Base-by-base conservation (phyloP, 106 monocot species). In the Dendrobium catenatum region DNA sequence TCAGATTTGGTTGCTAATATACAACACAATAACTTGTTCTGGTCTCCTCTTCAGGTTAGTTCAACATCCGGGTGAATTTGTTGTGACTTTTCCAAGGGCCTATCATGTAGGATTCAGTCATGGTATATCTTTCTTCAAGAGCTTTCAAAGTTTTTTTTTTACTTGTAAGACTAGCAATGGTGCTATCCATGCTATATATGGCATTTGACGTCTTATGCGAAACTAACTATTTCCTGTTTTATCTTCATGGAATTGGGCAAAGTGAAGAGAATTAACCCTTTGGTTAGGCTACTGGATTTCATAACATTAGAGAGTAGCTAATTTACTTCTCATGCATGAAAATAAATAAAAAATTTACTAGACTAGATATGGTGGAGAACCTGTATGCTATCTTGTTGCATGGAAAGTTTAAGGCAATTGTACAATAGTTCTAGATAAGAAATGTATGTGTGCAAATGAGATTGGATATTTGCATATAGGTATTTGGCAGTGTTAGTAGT, bases 51-150 rank as follows among this genome's bases (percentile, higher is more conserved):
- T 80, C 89, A 99, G 99, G 85, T 87, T 99, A 80, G 99, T 99
- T 11, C 99, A 99, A 80, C 81, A 93, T 85, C 95, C 99, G 29
- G 99, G 99, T 58, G 99, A 99, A 74, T 99, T 99, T 84, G 99
- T 99, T 73, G 99, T 99, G 85, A 99, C 99, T n/a, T 99, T 99
- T 90, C 99, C 99, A 47, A 93, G 90, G 80, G 95, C 99, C 26
- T 99, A 99, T 68, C 99, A 99, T 81, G 86, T 99, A 9, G 99
- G 99, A 43, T 99, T 99, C 88, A 99, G 99, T 72, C 99, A 99
- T 79, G 99, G 99, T 99, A 88, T 88, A n/a, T 49, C 51, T 49
- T 1, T 49, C 20, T 51, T 76, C 2, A 48, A 47, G 8, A 19
- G 0, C 11, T 44, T 51, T 76, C 24, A 9, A 37, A 3, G 37